These are phyloP conservation scores for Rhododendron henanense DNA, from an alignment of 148 eudicot species.

Conservation along the genomic window DNA sequence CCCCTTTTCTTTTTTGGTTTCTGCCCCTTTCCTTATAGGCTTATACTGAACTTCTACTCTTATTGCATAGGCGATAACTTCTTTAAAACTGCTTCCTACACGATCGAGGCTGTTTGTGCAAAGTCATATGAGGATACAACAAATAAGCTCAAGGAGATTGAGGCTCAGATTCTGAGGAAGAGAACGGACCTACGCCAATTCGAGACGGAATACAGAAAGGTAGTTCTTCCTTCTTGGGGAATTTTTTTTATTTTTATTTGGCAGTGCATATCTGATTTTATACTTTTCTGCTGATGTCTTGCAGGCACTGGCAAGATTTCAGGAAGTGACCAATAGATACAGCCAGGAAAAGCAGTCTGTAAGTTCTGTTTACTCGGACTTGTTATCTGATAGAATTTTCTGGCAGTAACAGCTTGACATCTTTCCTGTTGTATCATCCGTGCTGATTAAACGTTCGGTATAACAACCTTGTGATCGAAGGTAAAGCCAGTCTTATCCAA, in stretches of 20 bases:
- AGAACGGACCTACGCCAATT: constrained; percentile 88
- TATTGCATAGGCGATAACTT: constrained; percentile 78
- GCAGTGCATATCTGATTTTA: background rate
- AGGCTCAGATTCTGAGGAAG: constrained; percentile 62
- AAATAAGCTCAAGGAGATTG: constrained; percentile 52
- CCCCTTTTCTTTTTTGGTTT: background rate
- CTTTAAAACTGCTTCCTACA: constrained; percentile 89
- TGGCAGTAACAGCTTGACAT: background rate
- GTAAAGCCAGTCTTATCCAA: background rate
- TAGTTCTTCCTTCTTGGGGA: constrained; percentile 13
- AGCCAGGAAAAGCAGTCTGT: constrained; percentile 90
- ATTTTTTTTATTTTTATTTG: background rate
- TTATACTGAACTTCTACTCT: background rate
- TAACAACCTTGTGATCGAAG: background rate
- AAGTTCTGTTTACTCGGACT: constrained; percentile 32
- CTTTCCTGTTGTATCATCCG: background rate
- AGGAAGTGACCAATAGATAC: constrained; percentile 93
- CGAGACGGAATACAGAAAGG: constrained; percentile 96
- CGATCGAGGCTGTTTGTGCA: constrained; percentile 87
- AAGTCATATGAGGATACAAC: constrained; percentile 73
- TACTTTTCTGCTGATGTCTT: constrained; percentile 11
- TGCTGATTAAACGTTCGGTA: background rate
- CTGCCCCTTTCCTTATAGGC: background rate
- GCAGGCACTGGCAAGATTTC: constrained; percentile 91
- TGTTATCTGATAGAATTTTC: background rate